Conservation (phyloP, 495 filamentous ascomycete species). For the Elaphomyces granulatus region DNA sequence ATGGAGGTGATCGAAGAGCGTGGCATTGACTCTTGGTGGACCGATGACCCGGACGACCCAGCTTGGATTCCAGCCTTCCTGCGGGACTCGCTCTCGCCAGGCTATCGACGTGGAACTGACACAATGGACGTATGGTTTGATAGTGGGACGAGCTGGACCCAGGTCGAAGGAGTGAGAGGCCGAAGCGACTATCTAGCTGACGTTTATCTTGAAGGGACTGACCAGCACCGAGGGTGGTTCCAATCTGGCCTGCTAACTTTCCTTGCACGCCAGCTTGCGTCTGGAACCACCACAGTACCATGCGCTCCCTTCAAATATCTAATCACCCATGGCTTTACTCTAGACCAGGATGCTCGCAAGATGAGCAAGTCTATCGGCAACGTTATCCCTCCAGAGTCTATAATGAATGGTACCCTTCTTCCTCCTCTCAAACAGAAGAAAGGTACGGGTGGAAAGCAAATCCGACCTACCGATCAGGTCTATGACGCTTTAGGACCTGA, state of each 20-base stretch:
- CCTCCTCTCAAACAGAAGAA: constrained; percentile 42
- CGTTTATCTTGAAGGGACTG: constrained; percentile 83
- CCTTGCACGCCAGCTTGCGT: constrained; percentile 43
- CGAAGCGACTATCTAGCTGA: constrained; percentile 50
- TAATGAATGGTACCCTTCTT: constrained; percentile 65
- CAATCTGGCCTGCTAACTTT: constrained; percentile 94
- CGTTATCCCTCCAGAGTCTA: constrained; percentile 60
- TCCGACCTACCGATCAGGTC: constrained; percentile 27
- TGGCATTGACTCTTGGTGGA: constrained; percentile 90
- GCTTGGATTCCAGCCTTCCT: constrained; percentile 57
- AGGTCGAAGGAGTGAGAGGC: constrained; percentile 23
- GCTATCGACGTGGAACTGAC: constrained; percentile 67
- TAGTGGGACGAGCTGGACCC: constrained; percentile 88
- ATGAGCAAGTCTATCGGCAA: constrained; percentile 99
- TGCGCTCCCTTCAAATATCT: constrained; percentile 64
- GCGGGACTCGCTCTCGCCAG: constrained; percentile 16
- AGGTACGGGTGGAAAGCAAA: constrained; percentile 34
- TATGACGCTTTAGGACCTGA: constrained; percentile 59
- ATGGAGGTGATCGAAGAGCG: constrained; percentile 59
- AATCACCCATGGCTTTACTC: constrained; percentile 88
- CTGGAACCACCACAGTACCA: constrained; percentile 19
- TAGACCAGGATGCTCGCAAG: constrained; percentile 79
- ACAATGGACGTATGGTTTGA: constrained; percentile 99
- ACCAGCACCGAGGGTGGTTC: constrained; percentile 98
- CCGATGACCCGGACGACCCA: constrained; percentile 53